Evolutionary conservation across 2,329 filamentous ascomycete genomes (phyloP), one percentile per base, ranked within the genome.

Genomic region (Claviceps fusiformis): DNA sequence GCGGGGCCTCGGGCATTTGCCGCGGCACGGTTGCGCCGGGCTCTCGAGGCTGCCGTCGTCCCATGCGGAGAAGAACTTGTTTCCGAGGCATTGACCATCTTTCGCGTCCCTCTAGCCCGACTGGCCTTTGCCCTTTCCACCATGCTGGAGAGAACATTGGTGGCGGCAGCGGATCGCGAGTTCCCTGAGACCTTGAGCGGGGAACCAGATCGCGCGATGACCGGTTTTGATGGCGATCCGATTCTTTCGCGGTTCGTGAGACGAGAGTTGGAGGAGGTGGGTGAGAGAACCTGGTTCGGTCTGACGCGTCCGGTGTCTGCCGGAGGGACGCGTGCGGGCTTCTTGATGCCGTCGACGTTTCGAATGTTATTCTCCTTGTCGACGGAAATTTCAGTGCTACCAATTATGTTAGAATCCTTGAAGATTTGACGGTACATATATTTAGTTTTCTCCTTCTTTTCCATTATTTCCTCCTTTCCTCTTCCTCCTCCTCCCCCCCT

Each of bases 231-330:
- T 15, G 80, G 77, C n/a, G 81, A 79, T 5, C 66, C 64, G 2
- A 73, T 70, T 9, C 73, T 68, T 60, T 68, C 72, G 51, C 81
- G 79, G 24, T 68, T 67, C 56, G 61, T 73, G 17, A 86, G 77
- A 53, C 87, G 82, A 6, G 87, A 86, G 65, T 95, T 95, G 56
- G 86, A 85, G 0, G 88, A 91, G 53, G 87, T 86, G 2, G 89
- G 89, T 1, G 90, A 95, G 3, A 95, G 75, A 43, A 95, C 79
- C 67, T 86, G 77, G 52, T 76, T 71, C 58, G 80, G 68, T 60
- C 66, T 66, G 45, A 69, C 62, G 50, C 58, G 57, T 61, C 70
- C 62, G 58, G 68, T 59, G 31, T 71, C 74, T 56, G 71, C 72
- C 24, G 70, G 74, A 55, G 70, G 68, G 11, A 70, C 68, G 48